Evolutionary conservation across 2,329 filamentous ascomycete species (phyloP).

Genomic region (Fusarium concolor): DNA sequence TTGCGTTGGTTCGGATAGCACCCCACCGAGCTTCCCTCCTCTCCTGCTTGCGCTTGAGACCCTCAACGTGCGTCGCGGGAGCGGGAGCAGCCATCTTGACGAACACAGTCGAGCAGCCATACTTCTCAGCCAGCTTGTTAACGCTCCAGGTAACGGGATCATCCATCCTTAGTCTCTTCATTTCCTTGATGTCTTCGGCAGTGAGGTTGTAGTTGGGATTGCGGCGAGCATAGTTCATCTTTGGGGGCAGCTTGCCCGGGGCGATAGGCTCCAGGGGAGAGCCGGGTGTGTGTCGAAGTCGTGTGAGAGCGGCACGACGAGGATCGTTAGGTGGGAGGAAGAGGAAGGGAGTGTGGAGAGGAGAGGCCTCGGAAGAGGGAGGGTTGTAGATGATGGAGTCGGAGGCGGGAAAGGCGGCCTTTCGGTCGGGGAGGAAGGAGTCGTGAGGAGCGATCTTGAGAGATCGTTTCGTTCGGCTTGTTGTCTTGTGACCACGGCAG

Average conservation of each 20-base stretch:
- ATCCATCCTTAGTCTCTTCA: slow-evolving; percentile 63
- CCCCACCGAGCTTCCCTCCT: slow-evolving; percentile 68
- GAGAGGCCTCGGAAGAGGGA: slow-evolving; percentile 65
- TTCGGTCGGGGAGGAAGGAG: slow-evolving; percentile 63
- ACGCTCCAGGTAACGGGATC: slow-evolving; percentile 69
- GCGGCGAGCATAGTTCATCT: slow-evolving; percentile 51
- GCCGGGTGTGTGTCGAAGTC: slow-evolving; percentile 53
- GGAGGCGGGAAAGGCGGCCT: slow-evolving; percentile 47
- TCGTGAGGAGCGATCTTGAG: slow-evolving; percentile 71
- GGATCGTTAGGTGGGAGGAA: slow-evolving; percentile 71
- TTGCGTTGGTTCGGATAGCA: slow-evolving; percentile 63
- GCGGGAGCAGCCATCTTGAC: slow-evolving; percentile 68
- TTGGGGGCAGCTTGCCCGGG: slow-evolving; percentile 50
- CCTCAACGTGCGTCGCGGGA: slow-evolving; percentile 59
- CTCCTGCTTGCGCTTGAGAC: slow-evolving; percentile 59
- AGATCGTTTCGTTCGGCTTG: slow-evolving; percentile 65
- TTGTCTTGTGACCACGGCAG: slow-evolving; percentile 62
- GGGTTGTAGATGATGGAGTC: slow-evolving; percentile 68
- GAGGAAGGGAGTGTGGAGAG: slow-evolving; percentile 73
- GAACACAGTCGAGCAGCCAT: slow-evolving; percentile 66
- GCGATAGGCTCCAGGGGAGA: slow-evolving; percentile 36
- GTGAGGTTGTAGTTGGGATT: slow-evolving; percentile 64
- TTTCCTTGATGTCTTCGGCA: slow-evolving; percentile 68
- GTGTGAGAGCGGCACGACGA: slow-evolving; percentile 62
- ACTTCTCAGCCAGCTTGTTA: slow-evolving; percentile 63